These are phyloP conservation scores for Paspalum vaginatum DNA, from an alignment of 176 grass and related monocot species.

Conservation along the genomic window DNA sequence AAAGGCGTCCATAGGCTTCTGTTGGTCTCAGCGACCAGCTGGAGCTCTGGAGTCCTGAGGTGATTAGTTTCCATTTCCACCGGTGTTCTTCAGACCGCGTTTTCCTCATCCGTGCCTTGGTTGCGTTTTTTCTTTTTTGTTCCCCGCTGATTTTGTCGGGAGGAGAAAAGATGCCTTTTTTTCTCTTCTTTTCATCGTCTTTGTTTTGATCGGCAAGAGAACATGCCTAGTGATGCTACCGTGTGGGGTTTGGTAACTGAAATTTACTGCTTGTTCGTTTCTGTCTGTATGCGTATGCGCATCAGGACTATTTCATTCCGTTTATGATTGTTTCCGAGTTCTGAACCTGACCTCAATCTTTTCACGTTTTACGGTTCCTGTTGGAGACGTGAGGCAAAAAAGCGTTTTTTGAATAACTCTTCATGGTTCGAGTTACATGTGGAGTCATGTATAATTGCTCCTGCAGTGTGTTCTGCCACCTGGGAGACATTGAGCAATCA, in stretches of 20 bases:
- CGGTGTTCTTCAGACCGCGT: background rate
- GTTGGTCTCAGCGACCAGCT: background rate
- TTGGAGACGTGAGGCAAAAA: background rate
- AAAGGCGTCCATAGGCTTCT: conserved; percentile 14
- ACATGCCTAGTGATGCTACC: background rate
- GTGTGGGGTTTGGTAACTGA: background rate
- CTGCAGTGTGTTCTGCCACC: background rate
- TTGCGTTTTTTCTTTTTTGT: conserved; percentile 3
- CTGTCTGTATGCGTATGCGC: background rate
- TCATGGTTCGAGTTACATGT: background rate
- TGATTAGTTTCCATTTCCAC: background rate
- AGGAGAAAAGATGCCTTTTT: background rate
- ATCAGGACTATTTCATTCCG: background rate
- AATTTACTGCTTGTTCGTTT: conserved; percentile 6
- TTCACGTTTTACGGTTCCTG: background rate
- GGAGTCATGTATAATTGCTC: background rate
- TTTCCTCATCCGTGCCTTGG: background rate
- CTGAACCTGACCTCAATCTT: background rate
- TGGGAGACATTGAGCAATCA: conserved; percentile 2
- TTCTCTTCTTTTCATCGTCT: background rate
- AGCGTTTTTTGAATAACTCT: background rate
- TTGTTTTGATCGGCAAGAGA: background rate
- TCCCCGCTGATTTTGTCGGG: background rate
- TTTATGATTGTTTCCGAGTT: background rate
- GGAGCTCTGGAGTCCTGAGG: background rate